Conservation (phyloP, 805 yeast species). For the Metschnikowia shivogae region DNA sequence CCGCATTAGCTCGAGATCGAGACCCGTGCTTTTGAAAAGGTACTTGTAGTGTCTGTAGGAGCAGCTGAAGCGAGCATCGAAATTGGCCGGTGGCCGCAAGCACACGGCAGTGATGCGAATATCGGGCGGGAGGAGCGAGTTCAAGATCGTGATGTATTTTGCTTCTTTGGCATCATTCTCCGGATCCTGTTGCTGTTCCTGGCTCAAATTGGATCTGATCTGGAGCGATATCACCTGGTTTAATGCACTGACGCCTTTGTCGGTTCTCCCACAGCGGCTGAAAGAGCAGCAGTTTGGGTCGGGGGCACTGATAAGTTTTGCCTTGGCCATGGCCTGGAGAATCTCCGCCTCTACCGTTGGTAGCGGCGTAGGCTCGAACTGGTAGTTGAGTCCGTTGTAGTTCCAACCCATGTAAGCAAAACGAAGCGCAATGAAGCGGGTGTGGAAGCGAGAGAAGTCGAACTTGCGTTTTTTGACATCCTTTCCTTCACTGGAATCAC, state of each 20-base stretch:
- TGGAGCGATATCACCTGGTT: conserved; percentile 83
- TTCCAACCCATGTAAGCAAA: conserved; percentile 94
- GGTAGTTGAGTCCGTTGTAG: conserved; percentile 86
- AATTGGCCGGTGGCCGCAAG: conserved; percentile 73
- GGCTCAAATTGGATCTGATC: conserved; percentile 63
- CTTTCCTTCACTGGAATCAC: not conserved
- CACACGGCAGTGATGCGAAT: conserved; percentile 80
- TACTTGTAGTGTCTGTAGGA: conserved; percentile 81
- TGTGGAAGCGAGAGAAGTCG: conserved; percentile 60
- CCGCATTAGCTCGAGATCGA: conserved; percentile 66
- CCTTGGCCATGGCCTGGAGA: conserved; percentile 63
- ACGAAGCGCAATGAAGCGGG: conserved; percentile 69
- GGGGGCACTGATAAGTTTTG: conserved; percentile 58
- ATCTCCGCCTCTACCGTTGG: conserved; percentile 85
- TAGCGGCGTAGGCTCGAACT: conserved; percentile 66
- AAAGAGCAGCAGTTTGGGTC: conserved; percentile 65
- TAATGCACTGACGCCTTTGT: conserved; percentile 95
- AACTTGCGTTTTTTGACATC: conserved; percentile 33
- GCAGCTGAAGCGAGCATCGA: conserved; percentile 94
- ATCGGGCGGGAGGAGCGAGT: conserved; percentile 75
- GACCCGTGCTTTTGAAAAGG: conserved; percentile 52
- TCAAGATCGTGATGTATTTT: conserved; percentile 71
- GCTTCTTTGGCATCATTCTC: conserved; percentile 62
- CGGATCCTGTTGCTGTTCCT: conserved; percentile 58
- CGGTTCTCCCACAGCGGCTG: conserved; percentile 93